phyloP scores from a whole-genome alignment of 2,329 filamentous ascomycete genomes.

The Fusarium continuum region DNA sequence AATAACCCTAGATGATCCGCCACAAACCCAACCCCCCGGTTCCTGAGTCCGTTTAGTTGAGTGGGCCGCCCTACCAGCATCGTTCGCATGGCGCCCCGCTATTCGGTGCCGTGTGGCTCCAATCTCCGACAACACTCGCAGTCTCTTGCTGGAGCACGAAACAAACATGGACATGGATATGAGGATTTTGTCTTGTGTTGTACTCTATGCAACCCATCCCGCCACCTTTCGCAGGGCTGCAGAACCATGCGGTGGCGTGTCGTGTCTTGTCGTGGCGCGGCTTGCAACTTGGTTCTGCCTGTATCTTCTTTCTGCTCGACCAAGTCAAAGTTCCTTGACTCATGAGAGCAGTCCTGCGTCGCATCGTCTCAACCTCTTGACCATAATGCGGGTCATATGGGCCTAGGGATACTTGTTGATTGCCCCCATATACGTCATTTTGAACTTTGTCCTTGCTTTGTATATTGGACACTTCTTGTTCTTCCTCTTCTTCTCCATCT shows the following conservation, averaged over 20 bases:
- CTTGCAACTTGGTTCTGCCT: neutral
- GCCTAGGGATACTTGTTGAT: neutral
- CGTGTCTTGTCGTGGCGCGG: neutral
- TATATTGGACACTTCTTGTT: neutral
- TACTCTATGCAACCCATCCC: conserved; percentile 5
- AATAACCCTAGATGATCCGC: conserved; percentile 27
- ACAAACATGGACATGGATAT: neutral
- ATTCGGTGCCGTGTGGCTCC: conserved; percentile 16
- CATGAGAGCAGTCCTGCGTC: neutral
- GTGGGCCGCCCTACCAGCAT: conserved; percentile 24
- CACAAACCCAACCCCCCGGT: conserved; percentile 22
- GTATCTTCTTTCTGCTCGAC: neutral
- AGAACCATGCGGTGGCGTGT: conserved; percentile 3
- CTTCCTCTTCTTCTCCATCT: neutral
- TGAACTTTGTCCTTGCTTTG: conserved; percentile 1
- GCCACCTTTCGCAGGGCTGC: conserved; percentile 24
- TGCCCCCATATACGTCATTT: neutral
- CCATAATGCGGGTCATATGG: neutral
- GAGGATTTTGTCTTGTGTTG: conserved; percentile 9
- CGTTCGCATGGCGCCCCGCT: conserved; percentile 35
- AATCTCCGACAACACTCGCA: conserved; percentile 24
- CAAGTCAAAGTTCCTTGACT: conserved; percentile 17
- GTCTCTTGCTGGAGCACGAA: neutral
- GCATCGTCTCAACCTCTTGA: conserved; percentile 10
- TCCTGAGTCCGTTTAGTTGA: conserved; percentile 24